Evolutionary conservation across 2,329 filamentous ascomycete genomes (phyloP), one percentile per base, ranked within the genome.

Genomic region (Talaromyces sp.): DNA sequence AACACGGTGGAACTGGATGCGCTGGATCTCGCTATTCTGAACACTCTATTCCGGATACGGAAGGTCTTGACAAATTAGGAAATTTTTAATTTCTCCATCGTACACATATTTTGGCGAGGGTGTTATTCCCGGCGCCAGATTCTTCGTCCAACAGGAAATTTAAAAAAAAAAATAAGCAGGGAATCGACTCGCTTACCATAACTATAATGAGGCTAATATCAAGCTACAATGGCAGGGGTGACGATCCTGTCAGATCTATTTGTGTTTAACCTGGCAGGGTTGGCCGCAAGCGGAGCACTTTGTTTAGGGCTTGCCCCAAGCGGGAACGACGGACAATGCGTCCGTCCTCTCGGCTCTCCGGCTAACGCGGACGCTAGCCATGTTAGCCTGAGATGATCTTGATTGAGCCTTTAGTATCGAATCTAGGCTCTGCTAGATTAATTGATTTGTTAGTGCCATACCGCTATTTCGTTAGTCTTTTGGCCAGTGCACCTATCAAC

Each of bases 341-440:
- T 45, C 56, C 22, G 56, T 11, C 56, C 36, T 59, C 56, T 59
- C 56, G 56, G 56, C 56, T 59, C 36, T 19, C 56, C 36, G 56
- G 36, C 56, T 29, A 58, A 43, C 13, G 13, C 56, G 56, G 22
- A 40, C 36, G 34, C 56, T 59, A 59, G 31, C 36, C 56, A 59
- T 15, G 17, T 27, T 34, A 59, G 56, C 7, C 25, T 59, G 22
- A 29, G 10, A 22, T 29, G 25, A 45, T 34, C 54, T 36, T n/a
- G 36, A 36, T 40, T 27, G 4, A 11, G 6, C n/a, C 38, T 8
- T 40, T 40, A 40, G 38, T n/a, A 22, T 19, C 19, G 6, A 31
- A 25, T 38, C 53, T 59, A 43, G 56, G 29, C 56, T 58, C 6
- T 19, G 22, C 2, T 53, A 29, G 56, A 40, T 58, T 29, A 11